phyloP scores from a whole-genome alignment of 1,284 basidiomycete genomes.

The Microbotryum lychnidis-dioicae region DNA sequence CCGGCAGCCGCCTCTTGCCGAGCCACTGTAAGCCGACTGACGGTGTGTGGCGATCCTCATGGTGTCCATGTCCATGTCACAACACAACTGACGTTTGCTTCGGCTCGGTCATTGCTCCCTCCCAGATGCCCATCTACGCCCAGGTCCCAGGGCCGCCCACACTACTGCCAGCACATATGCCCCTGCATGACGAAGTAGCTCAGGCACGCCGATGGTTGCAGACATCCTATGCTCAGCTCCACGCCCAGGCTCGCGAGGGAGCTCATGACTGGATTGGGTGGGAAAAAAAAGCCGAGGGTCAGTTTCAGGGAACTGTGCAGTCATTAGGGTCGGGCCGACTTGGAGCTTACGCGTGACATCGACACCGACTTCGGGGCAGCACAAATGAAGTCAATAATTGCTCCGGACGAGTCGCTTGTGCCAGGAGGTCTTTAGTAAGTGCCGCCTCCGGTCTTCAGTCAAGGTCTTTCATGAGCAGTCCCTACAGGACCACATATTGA shows the following conservation, averaged over 20 bases:
- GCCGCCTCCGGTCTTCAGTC: too few relatives aligned
- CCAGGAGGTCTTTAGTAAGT: constrained; percentile 65
- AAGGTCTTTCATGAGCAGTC: too few relatives aligned
- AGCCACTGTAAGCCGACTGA: too few relatives aligned
- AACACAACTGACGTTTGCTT: constrained; percentile 3
- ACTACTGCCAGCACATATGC: constrained; percentile 60
- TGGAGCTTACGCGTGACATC: neutral
- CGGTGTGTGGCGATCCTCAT: neutral
- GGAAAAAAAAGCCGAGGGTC: constrained; percentile 72
- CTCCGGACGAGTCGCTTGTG: constrained; percentile 68
- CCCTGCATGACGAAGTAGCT: constrained; percentile 65
- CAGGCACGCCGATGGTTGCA: constrained; percentile 53
- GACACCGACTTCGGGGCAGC: constrained; percentile 44
- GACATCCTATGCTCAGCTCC: constrained; percentile 51
- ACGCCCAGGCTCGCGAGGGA: constrained; percentile 57
- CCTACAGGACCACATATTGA: neutral
- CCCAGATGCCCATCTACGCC: constrained; percentile 67
- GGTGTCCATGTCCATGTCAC: neutral
- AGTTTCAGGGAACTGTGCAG: constrained; percentile 38
- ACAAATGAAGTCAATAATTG: constrained; percentile 69
- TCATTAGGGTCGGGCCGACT: neutral
- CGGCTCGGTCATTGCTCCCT: constrained; percentile 14
- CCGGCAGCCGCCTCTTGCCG: neutral
- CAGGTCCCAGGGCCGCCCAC: constrained; percentile 48
- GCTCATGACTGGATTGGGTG: constrained; percentile 71